Conservation (phyloP, 495 filamentous ascomycete genomes). For the Copromyces sp. region DNA sequence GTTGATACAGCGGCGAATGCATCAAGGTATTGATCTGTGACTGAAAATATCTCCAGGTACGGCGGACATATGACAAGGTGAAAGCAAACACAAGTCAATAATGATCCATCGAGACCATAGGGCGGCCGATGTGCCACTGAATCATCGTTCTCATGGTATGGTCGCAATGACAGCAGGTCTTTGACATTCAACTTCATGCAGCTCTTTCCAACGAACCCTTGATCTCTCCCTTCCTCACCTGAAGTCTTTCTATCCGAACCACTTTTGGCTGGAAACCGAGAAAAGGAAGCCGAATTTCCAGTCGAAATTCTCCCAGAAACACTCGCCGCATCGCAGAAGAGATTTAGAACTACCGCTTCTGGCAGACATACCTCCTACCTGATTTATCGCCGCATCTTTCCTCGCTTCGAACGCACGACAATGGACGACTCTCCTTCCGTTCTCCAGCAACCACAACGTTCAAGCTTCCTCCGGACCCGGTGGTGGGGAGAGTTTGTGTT, state of each 20-base stretch:
- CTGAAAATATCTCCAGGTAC: background rate
- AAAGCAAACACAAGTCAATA: background rate
- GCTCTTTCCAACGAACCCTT: no score
- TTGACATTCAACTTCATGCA: background rate
- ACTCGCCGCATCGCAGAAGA: background rate
- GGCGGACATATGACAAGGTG: background rate
- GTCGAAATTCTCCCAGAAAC: background rate
- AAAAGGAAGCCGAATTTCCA: background rate
- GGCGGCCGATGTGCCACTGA: background rate
- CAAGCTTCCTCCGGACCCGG: background rate
- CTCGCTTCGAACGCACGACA: background rate
- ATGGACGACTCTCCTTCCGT: background rate
- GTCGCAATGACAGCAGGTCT: background rate
- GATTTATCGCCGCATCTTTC: background rate
- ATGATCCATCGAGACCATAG: background rate
- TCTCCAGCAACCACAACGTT: background rate
- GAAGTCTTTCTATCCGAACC: background rate
- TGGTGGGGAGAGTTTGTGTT: background rate
- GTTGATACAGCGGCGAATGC: background rate
- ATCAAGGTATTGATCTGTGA: background rate
- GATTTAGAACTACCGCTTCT: background rate
- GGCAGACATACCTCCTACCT: background rate
- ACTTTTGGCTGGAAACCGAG: rapidly evolving
- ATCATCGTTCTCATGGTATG: background rate
- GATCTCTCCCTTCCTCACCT: background rate